Base-by-base conservation (phyloP, 768 basidiomycete genomes). In the Tylopilus balloui region DNA sequence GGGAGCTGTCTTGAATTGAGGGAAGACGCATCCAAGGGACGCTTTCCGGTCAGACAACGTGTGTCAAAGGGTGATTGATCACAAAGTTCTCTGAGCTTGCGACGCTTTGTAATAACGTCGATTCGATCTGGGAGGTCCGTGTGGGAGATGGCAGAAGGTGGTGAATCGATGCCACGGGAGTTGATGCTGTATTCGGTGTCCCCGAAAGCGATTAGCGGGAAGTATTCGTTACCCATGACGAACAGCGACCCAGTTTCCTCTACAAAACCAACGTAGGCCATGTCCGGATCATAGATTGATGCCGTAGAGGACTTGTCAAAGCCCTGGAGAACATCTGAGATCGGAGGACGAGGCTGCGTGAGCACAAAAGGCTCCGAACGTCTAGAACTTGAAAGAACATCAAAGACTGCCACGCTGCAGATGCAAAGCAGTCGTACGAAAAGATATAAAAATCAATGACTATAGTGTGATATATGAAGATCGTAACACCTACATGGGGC, bases 191-290 rank as follows among this genome's bases (percentile, higher is more conserved):
- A 64, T 42, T 73, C 69, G 7, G 70, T 70, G 51, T 77, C 76
- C 3, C 80, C 76, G 57, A 91, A 89, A 5, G 79, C 81, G 51
- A 95, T 86, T 10, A 97, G 74, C 0, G 94, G 95, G 62, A 80
- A 97, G 8, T 78, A 78, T 11, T 78, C 74, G 0, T 88, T 85
- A 54, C 87, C 88, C 81, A 97, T 86, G 17, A 89, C 92, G 58
- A 83, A 95, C 2, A 96, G 73, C 35, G 86, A 87, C 3, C 78
- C 81, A 0, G 78, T 79, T 60, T 84, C 81, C 39, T 80, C 77
- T 14, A 92, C 77, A 15, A 88, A 69, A 3, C 92, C 92, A 17
- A 97, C 82, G 63, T 87, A 96, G 1, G 92, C 92, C 0, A 80
- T 76, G 24, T 84, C 77, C 6, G 71, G 68, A 9, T 70, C 64